Evolutionary conservation across 495 filamentous ascomycete genomes (phyloP), one percentile per base, ranked within the genome.

Genomic region (Talaromyces stipitatus): DNA sequence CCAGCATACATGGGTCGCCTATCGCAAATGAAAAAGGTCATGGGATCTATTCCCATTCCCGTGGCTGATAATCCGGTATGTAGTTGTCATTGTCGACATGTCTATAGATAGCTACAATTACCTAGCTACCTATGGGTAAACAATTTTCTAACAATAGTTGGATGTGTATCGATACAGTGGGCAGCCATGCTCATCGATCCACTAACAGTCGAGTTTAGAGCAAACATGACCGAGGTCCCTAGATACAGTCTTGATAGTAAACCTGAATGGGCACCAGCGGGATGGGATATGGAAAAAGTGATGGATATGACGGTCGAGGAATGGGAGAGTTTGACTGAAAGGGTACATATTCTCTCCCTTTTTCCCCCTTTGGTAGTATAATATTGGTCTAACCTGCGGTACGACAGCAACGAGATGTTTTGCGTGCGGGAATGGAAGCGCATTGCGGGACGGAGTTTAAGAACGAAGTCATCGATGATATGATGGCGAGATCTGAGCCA

Each of bases 391-490:
- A 14, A 32, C 28, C 0, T 23, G 14, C 27, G 12, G 16, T 36
- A 4, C 6, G 18, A 23, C 20, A 41, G 52, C 28, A 54, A 54
- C 52, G 41, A 54, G 29, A 54, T 38, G 20, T 23, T 20, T 2
- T 54, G 16, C 52, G 52, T 36, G 52, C 52, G 20, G 52, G 52
- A 14, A 20, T 54, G 3, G 52, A 54, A 20, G 52, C 52, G 23
- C 30, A 54, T 54, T 54, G 52, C 52, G 52, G 52, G n/a, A 54
- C 52, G 29, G 52, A 54, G 33, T 54, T 54, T 38, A 54, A 54
- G 18, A 24, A 54, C 41, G 52, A 54, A 32, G 52, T 54, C 20
- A 29, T 54, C 10, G 33, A 16, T 14, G 52, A 54, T 38, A 54
- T 54, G 8, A 24, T 2, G 10, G 52, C 29, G 7, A 4, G 52